Evolutionary conservation across 805 yeast species (phyloP).

Genomic region (Lachancea sp.): DNA sequence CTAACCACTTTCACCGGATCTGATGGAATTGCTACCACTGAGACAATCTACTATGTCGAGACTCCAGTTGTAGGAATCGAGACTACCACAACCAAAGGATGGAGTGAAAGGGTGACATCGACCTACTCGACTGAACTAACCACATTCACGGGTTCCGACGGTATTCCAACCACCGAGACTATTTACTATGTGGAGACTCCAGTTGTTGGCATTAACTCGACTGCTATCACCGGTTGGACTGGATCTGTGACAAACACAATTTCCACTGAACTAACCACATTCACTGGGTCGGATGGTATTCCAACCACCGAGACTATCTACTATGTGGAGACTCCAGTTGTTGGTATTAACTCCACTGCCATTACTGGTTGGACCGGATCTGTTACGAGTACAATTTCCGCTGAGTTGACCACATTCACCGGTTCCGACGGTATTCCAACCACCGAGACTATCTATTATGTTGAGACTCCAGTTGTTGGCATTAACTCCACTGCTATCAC

Average conservation of each 20-base stretch:
- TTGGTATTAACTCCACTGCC: constrained; percentile 14
- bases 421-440: constrained; percentile 12
- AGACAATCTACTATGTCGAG: constrained; percentile 12
- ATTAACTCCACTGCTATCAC: constrained; percentile 10
- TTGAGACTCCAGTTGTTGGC: constrained; percentile 14
- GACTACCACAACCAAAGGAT: constrained; percentile 1
- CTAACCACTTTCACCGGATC: constrained; percentile 8
- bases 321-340: constrained; percentile 16
- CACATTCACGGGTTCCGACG: constrained; percentile 5
- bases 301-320: constrained; percentile 11
- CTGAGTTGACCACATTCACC: constrained; percentile 10
- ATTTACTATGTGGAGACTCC: constrained; percentile 16
- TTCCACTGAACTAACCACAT: constrained; percentile 8
- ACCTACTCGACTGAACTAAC: constrained; percentile 10
- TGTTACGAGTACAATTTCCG: constrained; percentile 13
- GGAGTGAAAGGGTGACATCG: constrained; percentile 4
- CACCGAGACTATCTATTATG: constrained; percentile 13
- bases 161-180: constrained; percentile 5
- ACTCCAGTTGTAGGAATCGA: constrained; percentile 7
- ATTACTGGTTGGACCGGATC: constrained; percentile 13
- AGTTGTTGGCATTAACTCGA: constrained; percentile 13
- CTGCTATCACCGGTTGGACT: constrained; percentile 14
- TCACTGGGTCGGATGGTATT: constrained; percentile 10
- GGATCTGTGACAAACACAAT: constrained; percentile 11
- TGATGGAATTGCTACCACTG: constrained; percentile 8